Evolutionary conservation across 164 flowering plant genomes (phyloP).

Genomic region (Saururus chinensis): DNA sequence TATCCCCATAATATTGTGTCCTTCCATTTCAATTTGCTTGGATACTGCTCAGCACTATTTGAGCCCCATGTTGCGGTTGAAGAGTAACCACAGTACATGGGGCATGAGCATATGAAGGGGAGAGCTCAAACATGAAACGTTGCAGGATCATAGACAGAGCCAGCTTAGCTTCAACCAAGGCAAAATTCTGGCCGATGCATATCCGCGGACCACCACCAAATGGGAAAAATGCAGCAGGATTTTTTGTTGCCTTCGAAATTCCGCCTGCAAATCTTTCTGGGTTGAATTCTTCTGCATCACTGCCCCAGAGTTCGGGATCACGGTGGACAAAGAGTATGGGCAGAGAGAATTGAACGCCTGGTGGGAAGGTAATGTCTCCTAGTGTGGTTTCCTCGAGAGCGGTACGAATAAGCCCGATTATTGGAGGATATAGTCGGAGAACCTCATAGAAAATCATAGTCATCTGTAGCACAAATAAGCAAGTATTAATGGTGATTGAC

Average conservation of each 20-base stretch:
- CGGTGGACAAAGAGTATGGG: constrained; percentile 1
- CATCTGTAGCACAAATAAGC: no score
- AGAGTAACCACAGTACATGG: constrained; percentile 3
- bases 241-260: no score
- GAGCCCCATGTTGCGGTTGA: constrained; percentile 10
- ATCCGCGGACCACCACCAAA: no score
- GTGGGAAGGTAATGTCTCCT: not conserved
- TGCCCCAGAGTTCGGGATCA: not conserved
- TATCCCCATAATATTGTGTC: no score
- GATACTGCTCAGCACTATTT: constrained; percentile 1
- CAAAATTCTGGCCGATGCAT: no score
- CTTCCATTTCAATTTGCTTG: not conserved
- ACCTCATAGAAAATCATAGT: constrained; percentile 1
- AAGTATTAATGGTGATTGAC: no score
- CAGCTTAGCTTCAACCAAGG: no score
- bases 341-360: not conserved
- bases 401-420: not conserved
- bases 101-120: constrained; percentile 5
- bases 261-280: constrained; percentile 1
- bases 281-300: constrained; percentile 3
- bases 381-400: not conserved
- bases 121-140: no score
- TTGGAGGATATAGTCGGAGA: constrained; percentile 7
- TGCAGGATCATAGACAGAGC: no score
- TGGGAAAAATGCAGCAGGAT: no score